Conservation (phyloP, 2,329 filamentous ascomycete genomes). For the Diplocarpon rosae region DNA sequence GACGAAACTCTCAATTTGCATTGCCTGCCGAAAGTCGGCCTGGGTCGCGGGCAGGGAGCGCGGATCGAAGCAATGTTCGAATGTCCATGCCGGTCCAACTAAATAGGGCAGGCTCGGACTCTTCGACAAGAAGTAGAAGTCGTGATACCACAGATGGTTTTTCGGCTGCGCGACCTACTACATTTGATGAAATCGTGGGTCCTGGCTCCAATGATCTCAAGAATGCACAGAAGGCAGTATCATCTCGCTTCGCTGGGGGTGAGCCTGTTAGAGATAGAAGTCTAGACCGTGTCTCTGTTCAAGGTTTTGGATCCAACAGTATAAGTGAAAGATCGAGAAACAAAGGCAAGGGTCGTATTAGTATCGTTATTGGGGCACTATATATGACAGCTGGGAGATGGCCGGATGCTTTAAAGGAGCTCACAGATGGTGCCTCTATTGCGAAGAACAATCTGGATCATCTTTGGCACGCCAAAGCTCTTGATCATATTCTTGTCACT, state of each 20-base stretch:
- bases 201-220: conserved; percentile 6
- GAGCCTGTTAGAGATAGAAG: conserved; percentile 19
- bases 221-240: conserved; percentile 10
- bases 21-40: conserved; percentile 39
- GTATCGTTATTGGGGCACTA: conserved; percentile 71
- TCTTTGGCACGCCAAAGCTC: conserved; percentile 92
- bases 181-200: conserved; percentile 22
- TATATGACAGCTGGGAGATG: conserved; percentile 85
- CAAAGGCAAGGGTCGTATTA: conserved; percentile 69
- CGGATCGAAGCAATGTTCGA: conserved; percentile 52
- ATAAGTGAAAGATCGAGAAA: conserved; percentile 67
- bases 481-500: conserved; percentile 78
- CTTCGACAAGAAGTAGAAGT: conserved; percentile 26
- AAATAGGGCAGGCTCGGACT: conserved; percentile 26
- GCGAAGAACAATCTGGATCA: conserved; percentile 78
- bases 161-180: conserved; percentile 10
- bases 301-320: conserved; percentile 62
- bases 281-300: conserved; percentile 47
- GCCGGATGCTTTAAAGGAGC: conserved; percentile 75
- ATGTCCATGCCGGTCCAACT: conserved; percentile 68
- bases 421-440: conserved; percentile 67
- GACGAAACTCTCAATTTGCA: conserved; percentile 46
- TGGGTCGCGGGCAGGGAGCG: conserved; percentile 39
- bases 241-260: conserved; percentile 15
- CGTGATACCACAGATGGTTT: conserved; percentile 27